Percentiles rank a stretch among this genome's conserved stretches.
Evolutionary conservation across 1,284 basidiomycete species (phyloP).

Genomic region (Cutaneotrichosporon daszewskae): DNA sequence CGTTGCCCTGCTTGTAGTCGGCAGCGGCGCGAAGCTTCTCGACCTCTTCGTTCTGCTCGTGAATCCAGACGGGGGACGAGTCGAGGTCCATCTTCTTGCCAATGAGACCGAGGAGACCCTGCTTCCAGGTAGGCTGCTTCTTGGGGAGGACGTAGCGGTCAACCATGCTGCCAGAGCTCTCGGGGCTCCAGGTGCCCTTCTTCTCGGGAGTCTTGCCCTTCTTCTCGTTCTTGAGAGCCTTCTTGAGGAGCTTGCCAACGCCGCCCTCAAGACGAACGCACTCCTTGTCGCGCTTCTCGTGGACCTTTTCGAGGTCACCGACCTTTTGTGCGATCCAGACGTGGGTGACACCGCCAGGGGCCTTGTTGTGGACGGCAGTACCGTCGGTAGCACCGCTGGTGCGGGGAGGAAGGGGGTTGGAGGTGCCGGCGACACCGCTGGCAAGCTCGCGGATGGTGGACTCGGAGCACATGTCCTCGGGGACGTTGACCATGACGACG

Average conservation of each 20-base stretch:
- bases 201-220: constrained; percentile 47
- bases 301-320: constrained; percentile 74
- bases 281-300: constrained; percentile 69
- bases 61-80: constrained; percentile 52
- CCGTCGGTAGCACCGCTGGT: constrained; percentile 20
- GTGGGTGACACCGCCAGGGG: constrained; percentile 64
- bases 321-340: constrained; percentile 86
- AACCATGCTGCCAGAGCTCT: constrained; percentile 24
- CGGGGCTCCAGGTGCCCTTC: constrained; percentile 33
- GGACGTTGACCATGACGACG: constrained; percentile 81
- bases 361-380: constrained; percentile 59
- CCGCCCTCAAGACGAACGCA: constrained; percentile 77
- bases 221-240: constrained; percentile 60
- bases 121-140: constrained; percentile 56
- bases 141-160: constrained; percentile 47
- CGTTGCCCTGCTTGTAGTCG: constrained; percentile 47
- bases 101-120: constrained; percentile 52
- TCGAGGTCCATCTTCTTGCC: constrained; percentile 54
- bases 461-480: constrained; percentile 62
- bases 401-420: too few species aligned
- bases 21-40: constrained; percentile 54
- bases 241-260: constrained; percentile 68
- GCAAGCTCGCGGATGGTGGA: constrained; percentile 55
- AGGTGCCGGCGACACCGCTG: constrained; percentile 28
- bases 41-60: constrained; percentile 50